These are phyloP conservation scores for Inosperma sp. DNA, from an alignment of 768 basidiomycete genomes.

Conservation along the genomic window DNA sequence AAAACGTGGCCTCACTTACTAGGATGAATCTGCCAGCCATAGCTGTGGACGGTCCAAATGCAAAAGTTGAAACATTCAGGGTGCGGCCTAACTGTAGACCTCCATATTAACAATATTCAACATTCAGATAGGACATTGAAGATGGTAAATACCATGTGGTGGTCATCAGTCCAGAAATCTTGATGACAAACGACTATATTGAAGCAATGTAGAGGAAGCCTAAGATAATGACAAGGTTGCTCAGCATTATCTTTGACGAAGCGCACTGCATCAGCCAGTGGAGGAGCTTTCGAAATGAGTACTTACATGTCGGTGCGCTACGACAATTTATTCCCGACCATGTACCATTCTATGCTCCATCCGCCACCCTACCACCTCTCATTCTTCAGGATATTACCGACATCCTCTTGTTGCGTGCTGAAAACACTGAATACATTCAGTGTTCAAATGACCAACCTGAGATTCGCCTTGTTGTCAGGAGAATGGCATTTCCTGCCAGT, in stretches of 20 bases:
- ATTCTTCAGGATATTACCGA: background rate
- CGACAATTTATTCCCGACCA: background rate
- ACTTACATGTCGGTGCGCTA: background rate
- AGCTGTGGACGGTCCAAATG: too few relatives aligned
- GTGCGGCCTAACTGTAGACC: too few relatives aligned
- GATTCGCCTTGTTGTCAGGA: background rate
- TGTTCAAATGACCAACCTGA: background rate
- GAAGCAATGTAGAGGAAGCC: background rate
- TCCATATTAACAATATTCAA: too few relatives aligned
- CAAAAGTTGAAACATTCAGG: too few relatives aligned
- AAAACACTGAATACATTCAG: background rate
- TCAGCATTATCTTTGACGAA: background rate
- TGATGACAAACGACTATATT: background rate
- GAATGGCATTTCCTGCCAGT: background rate
- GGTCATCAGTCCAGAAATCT: background rate
- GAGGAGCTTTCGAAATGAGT: background rate
- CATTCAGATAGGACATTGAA: background rate
- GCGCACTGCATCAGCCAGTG: background rate
- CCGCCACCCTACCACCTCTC: background rate
- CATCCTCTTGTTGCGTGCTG: background rate
- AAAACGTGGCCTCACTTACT: too few relatives aligned
- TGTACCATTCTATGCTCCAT: background rate
- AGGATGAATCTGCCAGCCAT: too few relatives aligned
- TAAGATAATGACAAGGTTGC: background rate
- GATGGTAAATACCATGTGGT: background rate